Percentiles rank a stretch among this genome's conserved stretches.
Evolutionary conservation across 2,329 filamentous ascomycete species (phyloP).

Genomic region (Botrytis fragariae): DNA sequence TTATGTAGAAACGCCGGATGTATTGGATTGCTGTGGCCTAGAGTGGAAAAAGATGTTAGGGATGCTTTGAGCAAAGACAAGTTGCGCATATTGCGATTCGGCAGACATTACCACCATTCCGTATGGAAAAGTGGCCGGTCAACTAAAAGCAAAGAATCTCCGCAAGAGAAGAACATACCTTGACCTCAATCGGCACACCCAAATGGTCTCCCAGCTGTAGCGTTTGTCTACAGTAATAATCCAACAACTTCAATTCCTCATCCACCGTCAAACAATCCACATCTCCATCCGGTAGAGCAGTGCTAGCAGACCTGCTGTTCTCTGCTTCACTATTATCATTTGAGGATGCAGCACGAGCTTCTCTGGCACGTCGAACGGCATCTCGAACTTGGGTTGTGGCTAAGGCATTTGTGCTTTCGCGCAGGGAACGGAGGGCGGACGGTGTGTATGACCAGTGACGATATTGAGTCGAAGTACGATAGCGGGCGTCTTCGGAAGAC

Average conservation of each 20-base stretch:
- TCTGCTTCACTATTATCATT: conserved; percentile 36
- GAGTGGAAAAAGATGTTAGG: not conserved
- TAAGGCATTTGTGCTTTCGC: conserved; percentile 73
- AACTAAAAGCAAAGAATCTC: not conserved
- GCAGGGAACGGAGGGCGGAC: conserved; percentile 66
- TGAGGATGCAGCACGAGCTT: conserved; percentile 39
- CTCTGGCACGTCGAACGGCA: conserved; percentile 51
- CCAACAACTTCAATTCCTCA: conserved; percentile 79
- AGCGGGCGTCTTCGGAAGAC: conserved; percentile 75
- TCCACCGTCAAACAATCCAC: conserved; percentile 79
- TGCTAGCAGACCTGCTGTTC: conserved; percentile 36
- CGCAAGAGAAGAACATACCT: conserved; percentile 45
- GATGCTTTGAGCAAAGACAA: not conserved
- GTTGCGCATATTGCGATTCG: not conserved
- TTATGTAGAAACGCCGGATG: conserved; percentile 90
- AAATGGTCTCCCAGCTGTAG: conserved; percentile 58
- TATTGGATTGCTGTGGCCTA: conserved; percentile 51
- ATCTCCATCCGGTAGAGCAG: conserved; percentile 41
- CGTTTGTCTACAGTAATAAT: conserved; percentile 69
- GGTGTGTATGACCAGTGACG: conserved; percentile 89
- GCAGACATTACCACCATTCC: too few relatives aligned
- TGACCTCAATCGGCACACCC: conserved; percentile 58
- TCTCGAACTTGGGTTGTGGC: conserved; percentile 67
- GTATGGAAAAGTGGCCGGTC: not conserved
- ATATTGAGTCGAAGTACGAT: conserved; percentile 86